phyloP scores from a whole-genome alignment of 1,284 basidiomycete genomes.

The Papiliotrema terrestris region DNA sequence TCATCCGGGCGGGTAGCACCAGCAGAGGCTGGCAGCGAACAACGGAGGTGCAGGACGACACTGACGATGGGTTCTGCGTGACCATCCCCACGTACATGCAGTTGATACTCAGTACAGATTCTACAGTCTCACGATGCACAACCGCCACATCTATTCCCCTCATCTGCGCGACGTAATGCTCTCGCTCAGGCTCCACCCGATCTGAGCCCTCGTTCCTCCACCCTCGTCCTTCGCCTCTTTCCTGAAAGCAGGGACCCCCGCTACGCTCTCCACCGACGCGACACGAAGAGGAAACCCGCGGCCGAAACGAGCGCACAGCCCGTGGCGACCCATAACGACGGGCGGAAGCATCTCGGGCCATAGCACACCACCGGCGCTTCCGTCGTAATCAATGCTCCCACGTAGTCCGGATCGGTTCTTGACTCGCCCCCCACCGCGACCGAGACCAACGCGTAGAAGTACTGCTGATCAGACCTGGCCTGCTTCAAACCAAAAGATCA shows the following conservation, averaged over 20 bases:
- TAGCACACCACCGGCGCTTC: conserved; percentile 29
- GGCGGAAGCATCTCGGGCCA: conserved; percentile 40
- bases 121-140: too few relatives aligned
- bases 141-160: too few relatives aligned
- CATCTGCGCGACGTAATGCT: too few relatives aligned
- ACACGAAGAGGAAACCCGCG: conserved; percentile 34
- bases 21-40: too few relatives aligned
- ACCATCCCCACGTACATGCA: too few relatives aligned
- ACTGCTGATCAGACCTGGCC: conserved; percentile 16
- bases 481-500: background rate
- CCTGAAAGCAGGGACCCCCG: too few relatives aligned
- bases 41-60: too few relatives aligned
- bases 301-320: conserved; percentile 33
- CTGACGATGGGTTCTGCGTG: too few relatives aligned
- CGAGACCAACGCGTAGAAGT: conserved; percentile 38
- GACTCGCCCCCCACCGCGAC: conserved; percentile 12
- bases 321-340: conserved; percentile 39
- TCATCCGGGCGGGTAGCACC: too few relatives aligned
- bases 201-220: too few relatives aligned
- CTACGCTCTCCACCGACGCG: conserved; percentile 44
- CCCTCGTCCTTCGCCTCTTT: too few relatives aligned
- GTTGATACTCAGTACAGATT: too few relatives aligned
- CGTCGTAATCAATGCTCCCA: conserved; percentile 2
- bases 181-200: background rate
- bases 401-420: background rate